Conservation (phyloP, 208 protist genomes). For the Trypanosoma boissoni region DNA sequence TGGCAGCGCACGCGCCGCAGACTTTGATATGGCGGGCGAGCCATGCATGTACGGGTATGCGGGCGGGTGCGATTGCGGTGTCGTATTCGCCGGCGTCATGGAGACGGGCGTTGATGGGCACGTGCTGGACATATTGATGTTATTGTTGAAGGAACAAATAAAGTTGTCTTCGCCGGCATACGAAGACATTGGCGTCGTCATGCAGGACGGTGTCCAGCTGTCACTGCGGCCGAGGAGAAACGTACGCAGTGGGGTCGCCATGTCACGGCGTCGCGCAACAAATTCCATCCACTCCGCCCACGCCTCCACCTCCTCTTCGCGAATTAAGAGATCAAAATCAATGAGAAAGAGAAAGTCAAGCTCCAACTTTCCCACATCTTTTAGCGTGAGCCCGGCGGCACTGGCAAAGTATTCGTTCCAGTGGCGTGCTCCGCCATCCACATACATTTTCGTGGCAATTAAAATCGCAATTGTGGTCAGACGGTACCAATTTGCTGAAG, state of each 20-base stretch:
- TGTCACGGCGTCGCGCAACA: conserved; percentile 41
- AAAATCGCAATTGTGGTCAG: conserved; percentile 66
- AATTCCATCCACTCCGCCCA: conserved; percentile 80
- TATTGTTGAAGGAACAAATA: conserved; percentile 3
- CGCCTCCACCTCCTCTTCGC: conserved; percentile 66
- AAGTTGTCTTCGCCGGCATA: conserved; percentile 14
- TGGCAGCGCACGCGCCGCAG: not conserved
- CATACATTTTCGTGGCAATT: conserved; percentile 86
- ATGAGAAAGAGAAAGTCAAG: conserved; percentile 83
- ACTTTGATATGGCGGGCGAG: not conserved
- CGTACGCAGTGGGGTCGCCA: conserved; percentile 50
- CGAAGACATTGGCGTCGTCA: conserved; percentile 20
- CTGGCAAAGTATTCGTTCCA: conserved; percentile 61
- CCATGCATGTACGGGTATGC: too few species aligned
- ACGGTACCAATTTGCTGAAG: conserved; percentile 74
- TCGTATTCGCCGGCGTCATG: conserved; percentile 19
- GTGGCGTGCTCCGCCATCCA: conserved; percentile 45
- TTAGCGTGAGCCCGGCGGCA: conserved; percentile 53
- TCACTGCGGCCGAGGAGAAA: conserved; percentile 47
- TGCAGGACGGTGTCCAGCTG: conserved; percentile 10
- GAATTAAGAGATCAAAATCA: conserved; percentile 78
- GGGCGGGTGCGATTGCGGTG: not conserved
- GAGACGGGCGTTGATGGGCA: conserved; percentile 15
- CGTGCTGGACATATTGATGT: conserved; percentile 8
- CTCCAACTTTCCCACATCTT: conserved; percentile 66